These are phyloP conservation scores for Seiridium cupressi DNA, from an alignment of 2,329 filamentous ascomycete genomes.

Conservation along the genomic window DNA sequence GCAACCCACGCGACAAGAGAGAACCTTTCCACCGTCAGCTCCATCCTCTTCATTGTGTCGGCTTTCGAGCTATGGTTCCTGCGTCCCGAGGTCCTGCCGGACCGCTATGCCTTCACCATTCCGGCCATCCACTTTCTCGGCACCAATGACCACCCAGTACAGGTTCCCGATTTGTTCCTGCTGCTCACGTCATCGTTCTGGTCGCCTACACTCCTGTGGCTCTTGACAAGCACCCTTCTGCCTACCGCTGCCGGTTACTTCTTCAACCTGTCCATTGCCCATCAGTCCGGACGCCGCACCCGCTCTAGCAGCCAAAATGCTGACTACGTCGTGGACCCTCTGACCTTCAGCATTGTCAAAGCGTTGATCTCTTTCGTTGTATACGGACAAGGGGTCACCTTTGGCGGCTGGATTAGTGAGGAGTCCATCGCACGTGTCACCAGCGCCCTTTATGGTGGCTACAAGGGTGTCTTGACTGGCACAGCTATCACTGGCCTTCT, in stretches of 20 bases:
- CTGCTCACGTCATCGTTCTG: slow-evolving; percentile 79
- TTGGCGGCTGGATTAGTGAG: slow-evolving; percentile 60
- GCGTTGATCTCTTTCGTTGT: slow-evolving; percentile 79
- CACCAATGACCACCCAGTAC: slow-evolving; percentile 59
- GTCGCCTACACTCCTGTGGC: slow-evolving; percentile 77
- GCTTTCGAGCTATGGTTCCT: slow-evolving; percentile 70
- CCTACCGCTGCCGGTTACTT: slow-evolving; percentile 80
- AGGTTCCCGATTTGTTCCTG: slow-evolving; percentile 77
- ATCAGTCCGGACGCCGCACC: slow-evolving; percentile 34
- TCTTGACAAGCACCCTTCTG: slow-evolving; percentile 66
- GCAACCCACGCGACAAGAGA: slow-evolving; percentile 65
- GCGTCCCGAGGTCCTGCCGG: slow-evolving; percentile 67
- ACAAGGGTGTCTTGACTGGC: slow-evolving; percentile 67
- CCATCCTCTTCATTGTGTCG: slow-evolving; percentile 67
- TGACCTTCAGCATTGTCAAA: slow-evolving; percentile 89
- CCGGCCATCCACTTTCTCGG: slow-evolving; percentile 58
- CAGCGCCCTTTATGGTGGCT: slow-evolving; percentile 67
- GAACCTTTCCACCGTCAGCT: slow-evolving; percentile 67
- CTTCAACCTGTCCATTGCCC: slow-evolving; percentile 72
- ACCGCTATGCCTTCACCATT: slow-evolving; percentile 70
- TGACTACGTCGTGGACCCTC: slow-evolving; percentile 72
- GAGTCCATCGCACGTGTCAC: slow-evolving; percentile 63
- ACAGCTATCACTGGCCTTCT: slow-evolving; percentile 65
- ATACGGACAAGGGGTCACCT: slow-evolving; percentile 65
- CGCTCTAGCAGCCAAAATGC: slow-evolving; percentile 38